Evolutionary conservation across 306 rosid species (phyloP), one percentile per base, ranked within the genome.

Genomic region (Delonix regia): DNA sequence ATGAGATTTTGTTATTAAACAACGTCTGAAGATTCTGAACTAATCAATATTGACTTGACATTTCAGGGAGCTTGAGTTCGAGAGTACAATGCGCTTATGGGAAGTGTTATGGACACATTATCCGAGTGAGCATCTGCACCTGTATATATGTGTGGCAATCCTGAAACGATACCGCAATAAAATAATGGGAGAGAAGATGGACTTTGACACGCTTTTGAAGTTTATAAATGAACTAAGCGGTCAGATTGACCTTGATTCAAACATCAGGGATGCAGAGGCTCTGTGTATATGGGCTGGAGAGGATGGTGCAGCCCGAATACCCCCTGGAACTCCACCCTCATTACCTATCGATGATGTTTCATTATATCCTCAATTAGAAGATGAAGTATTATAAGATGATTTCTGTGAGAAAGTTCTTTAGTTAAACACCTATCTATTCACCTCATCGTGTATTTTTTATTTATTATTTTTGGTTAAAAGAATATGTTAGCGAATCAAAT

Each of bases 301-400:
- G 83, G 86, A 91, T 66, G 99, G 97, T 66, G 92, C 85, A 2
- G 94, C 99, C 81, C 87, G 84, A 83, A 93, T 96, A 76, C 98
- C 99, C 15, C 99, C 99, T 21, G 99, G 99, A 82, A 96, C 99
- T 68, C 98, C 99, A 9, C 97, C 99, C 25, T 91, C 99, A 1
- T 63, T 96, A 80, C 99, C 99, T 22, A 60, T 89, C 55, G 96
- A 91, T 22, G 91, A 89, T 71, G 89, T 86, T 69, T 86, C 87
- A 52, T 81, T 86, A 47, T 93, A 87, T 63, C 8, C 73, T 69
- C 98, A 89, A 19, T 18, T 64, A 76, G 91, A 86, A 69, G 99
- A 96, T 57, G 91, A 83, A 47, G 71, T 93, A 16, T 69, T 90
- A 87, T 93, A 89, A 89, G 83, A 81, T 77, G 24, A 36, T 39